phyloP scores from a whole-genome alignment of 139 green algal genomes.

The Haematococcus lacustris region DNA sequence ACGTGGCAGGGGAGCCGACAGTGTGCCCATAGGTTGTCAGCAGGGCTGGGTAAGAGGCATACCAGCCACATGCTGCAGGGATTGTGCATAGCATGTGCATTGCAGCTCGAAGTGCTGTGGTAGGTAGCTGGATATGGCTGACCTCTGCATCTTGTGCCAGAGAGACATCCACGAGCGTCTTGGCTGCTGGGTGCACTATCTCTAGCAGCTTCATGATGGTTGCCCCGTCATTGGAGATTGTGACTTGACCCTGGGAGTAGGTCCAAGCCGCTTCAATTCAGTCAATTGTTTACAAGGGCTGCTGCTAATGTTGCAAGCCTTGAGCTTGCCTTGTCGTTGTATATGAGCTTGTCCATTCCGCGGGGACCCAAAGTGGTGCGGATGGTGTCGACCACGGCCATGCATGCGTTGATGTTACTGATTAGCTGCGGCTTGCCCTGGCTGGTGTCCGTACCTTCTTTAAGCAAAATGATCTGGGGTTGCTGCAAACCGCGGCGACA shows the following conservation, averaged over 20 bases:
- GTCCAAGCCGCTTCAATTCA: neutral
- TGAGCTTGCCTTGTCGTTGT: slow-evolving; percentile 59
- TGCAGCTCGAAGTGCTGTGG: too few species aligned
- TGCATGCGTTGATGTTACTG: slow-evolving; percentile 98
- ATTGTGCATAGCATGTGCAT: too few species aligned
- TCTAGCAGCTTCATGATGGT: slow-evolving; percentile 99
- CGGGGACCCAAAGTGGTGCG: slow-evolving; percentile 90
- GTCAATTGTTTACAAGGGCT: neutral
- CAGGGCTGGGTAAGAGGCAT: too few species aligned
- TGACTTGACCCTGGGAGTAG: slow-evolving; percentile 64
- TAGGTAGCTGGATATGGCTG: too few species aligned
- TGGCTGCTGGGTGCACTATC: slow-evolving; percentile 96
- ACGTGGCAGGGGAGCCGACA: too few species aligned
- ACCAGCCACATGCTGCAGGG: too few species aligned
- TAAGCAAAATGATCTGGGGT: slow-evolving; percentile 98
- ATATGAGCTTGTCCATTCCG: slow-evolving; percentile 99
- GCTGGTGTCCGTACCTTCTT: slow-evolving; percentile 95
- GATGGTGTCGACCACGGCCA: slow-evolving; percentile 90
- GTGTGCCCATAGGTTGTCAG: too few species aligned
- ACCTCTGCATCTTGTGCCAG: slow-evolving; percentile 91
- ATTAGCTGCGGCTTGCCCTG: slow-evolving; percentile 95
- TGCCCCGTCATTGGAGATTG: slow-evolving; percentile 95
- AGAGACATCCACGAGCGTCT: slow-evolving; percentile 93
- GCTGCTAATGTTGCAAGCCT: neutral
- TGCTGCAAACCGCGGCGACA: slow-evolving; percentile 76